Evolutionary conservation across 352 stramenopile species (phyloP).

Genomic region (Phytophthora meadii): DNA sequence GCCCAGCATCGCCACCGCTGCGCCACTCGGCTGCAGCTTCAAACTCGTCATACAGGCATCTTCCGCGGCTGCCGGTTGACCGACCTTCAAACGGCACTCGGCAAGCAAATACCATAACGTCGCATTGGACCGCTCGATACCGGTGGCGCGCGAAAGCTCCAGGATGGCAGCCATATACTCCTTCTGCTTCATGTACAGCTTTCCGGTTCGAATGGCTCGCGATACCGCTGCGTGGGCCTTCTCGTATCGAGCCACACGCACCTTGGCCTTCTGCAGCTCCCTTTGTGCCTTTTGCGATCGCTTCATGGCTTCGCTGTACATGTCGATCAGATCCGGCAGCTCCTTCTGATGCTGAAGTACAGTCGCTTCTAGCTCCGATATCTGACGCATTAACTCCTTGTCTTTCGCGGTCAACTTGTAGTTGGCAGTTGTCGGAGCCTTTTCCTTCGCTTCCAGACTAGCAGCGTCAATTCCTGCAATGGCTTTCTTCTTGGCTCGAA

Average conservation of each 20-base stretch:
- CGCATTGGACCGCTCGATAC: conserved; percentile 59
- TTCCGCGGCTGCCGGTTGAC: conserved; percentile 56
- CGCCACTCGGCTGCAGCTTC: conserved; percentile 42
- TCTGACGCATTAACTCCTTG: conserved; percentile 45
- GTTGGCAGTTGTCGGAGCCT: conserved; percentile 28
- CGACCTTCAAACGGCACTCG: conserved; percentile 57
- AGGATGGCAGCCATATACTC: conserved; percentile 72
- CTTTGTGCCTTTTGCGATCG: conserved; percentile 37
- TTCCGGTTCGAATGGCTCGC: conserved; percentile 48
- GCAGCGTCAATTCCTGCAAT: conserved; percentile 40
- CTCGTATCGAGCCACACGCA: conserved; percentile 51
- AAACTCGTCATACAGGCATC: conserved; percentile 65
- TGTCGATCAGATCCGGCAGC: conserved; percentile 51
- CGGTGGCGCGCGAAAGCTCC: conserved; percentile 53
- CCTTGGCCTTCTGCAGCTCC: conserved; percentile 45
- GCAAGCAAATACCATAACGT: conserved; percentile 64
- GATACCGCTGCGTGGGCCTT: conserved; percentile 53
- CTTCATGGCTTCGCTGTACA: conserved; percentile 44
- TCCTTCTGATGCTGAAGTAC: conserved; percentile 61
- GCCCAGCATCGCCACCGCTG: conserved; percentile 55
- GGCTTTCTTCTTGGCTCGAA: conserved; percentile 36
- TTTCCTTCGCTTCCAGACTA: conserved; percentile 29
- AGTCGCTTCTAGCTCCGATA: conserved; percentile 50
- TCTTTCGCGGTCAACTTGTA: conserved; percentile 49
- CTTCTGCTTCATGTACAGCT: conserved; percentile 50